A percentile compares a stretch with the other conserved stretches of the same genome.
These are phyloP conservation scores for Phialophora macrospora DNA, from an alignment of 2,329 filamentous ascomycete species.

Conservation along the genomic window DNA sequence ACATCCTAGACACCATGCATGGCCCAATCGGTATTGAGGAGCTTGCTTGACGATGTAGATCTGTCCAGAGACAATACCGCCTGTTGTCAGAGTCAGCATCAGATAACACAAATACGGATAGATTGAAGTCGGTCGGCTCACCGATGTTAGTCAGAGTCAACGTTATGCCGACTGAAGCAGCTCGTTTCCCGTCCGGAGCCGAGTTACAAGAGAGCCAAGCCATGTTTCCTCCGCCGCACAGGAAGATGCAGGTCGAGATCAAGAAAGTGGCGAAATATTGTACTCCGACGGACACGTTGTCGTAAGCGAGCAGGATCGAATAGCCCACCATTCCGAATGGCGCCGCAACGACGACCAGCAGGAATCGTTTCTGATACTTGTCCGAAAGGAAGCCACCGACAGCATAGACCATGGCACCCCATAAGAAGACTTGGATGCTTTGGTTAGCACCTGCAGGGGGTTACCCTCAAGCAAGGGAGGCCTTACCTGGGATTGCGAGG, in stretches of 20 bases:
- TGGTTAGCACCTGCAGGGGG: not conserved
- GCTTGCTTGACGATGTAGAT: not conserved
- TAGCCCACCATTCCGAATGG: not conserved
- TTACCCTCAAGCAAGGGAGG: not conserved
- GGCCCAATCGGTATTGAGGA: not conserved
- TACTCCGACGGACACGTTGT: not conserved
- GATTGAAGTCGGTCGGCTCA: not conserved
- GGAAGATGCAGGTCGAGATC: not conserved
- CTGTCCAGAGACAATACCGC: not conserved
- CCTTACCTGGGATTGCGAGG: not conserved
- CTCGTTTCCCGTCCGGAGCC: not conserved
- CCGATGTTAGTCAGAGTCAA: not conserved
- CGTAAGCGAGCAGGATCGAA: not conserved
- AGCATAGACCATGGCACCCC: not conserved
- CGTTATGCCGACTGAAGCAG: not conserved
- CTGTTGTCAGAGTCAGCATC: not conserved
- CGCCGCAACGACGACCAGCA: not conserved
- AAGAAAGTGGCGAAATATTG: not conserved
- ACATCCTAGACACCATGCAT: not conserved
- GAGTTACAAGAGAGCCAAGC: conserved; percentile 1
- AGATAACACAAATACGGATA: not conserved
- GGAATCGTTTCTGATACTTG: not conserved
- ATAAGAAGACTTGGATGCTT: not conserved
- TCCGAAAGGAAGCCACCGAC: not conserved
- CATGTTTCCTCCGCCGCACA: not conserved